These are phyloP conservation scores for Chaetomium olivaceum DNA, from an alignment of 2,329 filamentous ascomycete genomes.

Conservation along the genomic window DNA sequence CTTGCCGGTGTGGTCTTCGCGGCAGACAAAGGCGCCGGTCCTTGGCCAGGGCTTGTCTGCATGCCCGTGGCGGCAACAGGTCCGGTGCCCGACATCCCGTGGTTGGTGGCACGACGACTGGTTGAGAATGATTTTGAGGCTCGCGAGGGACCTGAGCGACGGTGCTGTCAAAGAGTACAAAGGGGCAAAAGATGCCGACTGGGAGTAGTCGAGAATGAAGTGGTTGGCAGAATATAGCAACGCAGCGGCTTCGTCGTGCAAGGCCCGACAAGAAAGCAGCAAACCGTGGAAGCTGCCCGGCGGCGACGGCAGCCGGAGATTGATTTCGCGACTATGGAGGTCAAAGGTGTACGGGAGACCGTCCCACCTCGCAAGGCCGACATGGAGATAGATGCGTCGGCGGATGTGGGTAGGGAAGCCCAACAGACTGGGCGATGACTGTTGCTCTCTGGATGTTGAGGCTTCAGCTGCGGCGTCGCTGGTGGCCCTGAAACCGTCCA, in stretches of 20 bases:
- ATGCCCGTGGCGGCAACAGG: neutral
- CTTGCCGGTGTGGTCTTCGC: neutral
- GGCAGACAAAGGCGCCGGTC: too few relatives aligned
- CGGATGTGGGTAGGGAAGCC: neutral
- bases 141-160: neutral
- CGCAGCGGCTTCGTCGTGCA: neutral
- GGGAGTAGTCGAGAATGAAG: neutral
- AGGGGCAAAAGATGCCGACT: neutral
- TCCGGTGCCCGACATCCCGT: too few relatives aligned
- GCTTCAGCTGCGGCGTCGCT: neutral
- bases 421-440: neutral
- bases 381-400: neutral
- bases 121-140: conserved; percentile 10
- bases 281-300: conserved; percentile 2
- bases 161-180: neutral
- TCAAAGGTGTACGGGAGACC: neutral
- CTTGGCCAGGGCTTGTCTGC: too few relatives aligned
- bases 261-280: conserved; percentile 8
- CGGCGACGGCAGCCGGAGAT: neutral
- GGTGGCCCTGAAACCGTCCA: too few relatives aligned
- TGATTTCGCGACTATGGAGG: neutral
- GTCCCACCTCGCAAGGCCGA: neutral
- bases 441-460: neutral
- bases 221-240: conserved; percentile 13
- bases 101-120: conserved; percentile 8